Conservation (phyloP, 192 early-diverging fungal genomes). For the Diversispora eburnea region DNA sequence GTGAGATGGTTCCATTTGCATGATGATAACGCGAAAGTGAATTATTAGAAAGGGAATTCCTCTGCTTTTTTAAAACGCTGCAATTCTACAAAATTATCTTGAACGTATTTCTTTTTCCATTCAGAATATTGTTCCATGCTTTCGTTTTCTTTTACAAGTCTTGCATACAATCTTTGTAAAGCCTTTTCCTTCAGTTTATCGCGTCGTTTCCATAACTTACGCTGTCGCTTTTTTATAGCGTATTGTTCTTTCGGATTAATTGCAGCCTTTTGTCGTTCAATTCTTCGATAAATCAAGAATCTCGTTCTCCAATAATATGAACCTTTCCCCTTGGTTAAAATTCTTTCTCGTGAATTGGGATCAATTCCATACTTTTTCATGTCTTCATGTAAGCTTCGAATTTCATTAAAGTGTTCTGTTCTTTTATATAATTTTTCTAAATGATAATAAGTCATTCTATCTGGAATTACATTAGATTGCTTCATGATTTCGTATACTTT, state of each 20-base stretch:
- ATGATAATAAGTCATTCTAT: conserved; percentile 9
- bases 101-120: not conserved
- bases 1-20: too few species aligned
- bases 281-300: not conserved
- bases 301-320: not conserved
- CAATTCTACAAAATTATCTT: not conserved
- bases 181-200: not conserved
- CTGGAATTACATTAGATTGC: not conserved
- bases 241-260: not conserved
- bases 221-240: not conserved
- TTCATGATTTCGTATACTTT: conserved; percentile 13
- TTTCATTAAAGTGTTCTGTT: not conserved
- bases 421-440: not conserved
- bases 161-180: not conserved
- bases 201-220: not conserved
- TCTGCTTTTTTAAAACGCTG: not conserved
- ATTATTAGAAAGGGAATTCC: not conserved
- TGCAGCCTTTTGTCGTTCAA: not conserved
- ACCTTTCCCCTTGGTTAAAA: conserved; percentile 2
- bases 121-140: not conserved
- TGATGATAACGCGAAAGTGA: not conserved
- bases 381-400: conserved; percentile 1
- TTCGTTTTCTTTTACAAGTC: not conserved
- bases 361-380: not conserved
- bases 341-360: not conserved